Base-by-base conservation (phyloP, 1,284 basidiomycete species). In the Puccinia polysora region DNA sequence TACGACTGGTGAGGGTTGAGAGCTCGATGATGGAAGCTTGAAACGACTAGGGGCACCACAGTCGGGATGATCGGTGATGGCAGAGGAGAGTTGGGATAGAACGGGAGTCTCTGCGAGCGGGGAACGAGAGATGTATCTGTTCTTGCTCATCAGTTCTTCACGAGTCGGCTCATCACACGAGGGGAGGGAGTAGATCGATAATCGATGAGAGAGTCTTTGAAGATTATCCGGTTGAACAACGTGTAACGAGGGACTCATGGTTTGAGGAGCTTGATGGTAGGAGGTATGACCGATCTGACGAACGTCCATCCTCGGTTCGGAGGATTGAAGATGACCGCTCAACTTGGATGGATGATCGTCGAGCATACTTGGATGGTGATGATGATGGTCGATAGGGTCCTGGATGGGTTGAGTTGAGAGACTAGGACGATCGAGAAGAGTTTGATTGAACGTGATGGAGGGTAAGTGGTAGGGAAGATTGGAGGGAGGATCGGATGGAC, bases 161-260 rank as follows among this genome's bases (percentile, higher is more conserved):
- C 7, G 15, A 18, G 45, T 49, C 28, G 38, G 52, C n/a, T 69
- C 65, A 30, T 58, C 65, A 25, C 3, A 36, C 2, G 53, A 18
- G 1, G 65, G 65, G 0, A 69, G 45, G 0, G 65, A 59, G 38
- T 69, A 69, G 38, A 69, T 69, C 30, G 65, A 69, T 15, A 69
- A 40, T 32, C 65, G 65, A 50, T 69, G 65, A 7, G 6, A 10
- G 12, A 25, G 18, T 12, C 15, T 36, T 3, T 3, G 36, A 15
- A 43, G 8, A 7, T 6, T n/a, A 18, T 2, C 28, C 56, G n/a
- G n/a, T 58, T 20, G 28, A 4, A 18, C 4, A 8, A 7, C 8
- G 15, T 12, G 14, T 8, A 20, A 20, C 32, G 32, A 2, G 25
- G 15, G 30, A 2, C 8, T 34, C 1, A 12, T 5, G n/a, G 38